A percentile compares a stretch with the other conserved stretches of the same genome.
phyloP scores from a whole-genome alignment of 2,329 filamentous ascomycete genomes.

The Cladophialophora bantiana region DNA sequence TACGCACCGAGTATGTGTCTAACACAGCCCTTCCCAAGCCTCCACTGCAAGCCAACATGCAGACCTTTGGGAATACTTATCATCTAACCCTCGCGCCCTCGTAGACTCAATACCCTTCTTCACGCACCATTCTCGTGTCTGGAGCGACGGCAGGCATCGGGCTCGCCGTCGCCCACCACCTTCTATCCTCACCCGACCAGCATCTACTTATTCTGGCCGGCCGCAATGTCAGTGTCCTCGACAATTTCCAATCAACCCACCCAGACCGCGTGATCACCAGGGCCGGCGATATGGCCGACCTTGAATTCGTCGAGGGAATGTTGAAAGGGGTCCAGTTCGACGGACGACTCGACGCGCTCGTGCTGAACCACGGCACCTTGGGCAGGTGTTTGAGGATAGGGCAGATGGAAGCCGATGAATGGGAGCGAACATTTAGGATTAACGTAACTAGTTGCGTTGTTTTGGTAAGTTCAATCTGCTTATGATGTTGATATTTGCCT shows the following conservation, averaged over 20 bases:
- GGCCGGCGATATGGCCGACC: constrained; percentile 64
- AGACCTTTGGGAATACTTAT: not conserved
- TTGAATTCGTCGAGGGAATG: constrained; percentile 65
- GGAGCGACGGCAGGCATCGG: constrained; percentile 71
- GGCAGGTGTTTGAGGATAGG: constrained; percentile 75
- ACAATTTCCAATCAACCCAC: constrained; percentile 62
- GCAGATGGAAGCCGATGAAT: constrained; percentile 73
- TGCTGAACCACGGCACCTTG: constrained; percentile 87
- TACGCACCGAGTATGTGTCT: constrained; percentile 22
- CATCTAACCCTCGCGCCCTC: not conserved
- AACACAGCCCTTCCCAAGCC: not conserved
- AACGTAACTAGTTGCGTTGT: constrained; percentile 87
- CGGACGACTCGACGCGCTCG: constrained; percentile 76
- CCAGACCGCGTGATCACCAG: constrained; percentile 62
- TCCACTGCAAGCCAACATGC: not conserved
- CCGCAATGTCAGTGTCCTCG: constrained; percentile 61
- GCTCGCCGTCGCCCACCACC: constrained; percentile 65
- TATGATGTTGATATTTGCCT: not conserved
- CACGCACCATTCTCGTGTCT: constrained; percentile 66
- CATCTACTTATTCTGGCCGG: constrained; percentile 67
- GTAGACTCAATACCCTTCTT: constrained; percentile 26
- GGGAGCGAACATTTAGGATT: constrained; percentile 77
- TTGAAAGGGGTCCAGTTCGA: constrained; percentile 71
- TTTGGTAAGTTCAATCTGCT: constrained; percentile 63
- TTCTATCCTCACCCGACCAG: constrained; percentile 58